Evolutionary conservation across 176 grass and related monocot species (phyloP).

Genomic region (Alloteropsis semialata): DNA sequence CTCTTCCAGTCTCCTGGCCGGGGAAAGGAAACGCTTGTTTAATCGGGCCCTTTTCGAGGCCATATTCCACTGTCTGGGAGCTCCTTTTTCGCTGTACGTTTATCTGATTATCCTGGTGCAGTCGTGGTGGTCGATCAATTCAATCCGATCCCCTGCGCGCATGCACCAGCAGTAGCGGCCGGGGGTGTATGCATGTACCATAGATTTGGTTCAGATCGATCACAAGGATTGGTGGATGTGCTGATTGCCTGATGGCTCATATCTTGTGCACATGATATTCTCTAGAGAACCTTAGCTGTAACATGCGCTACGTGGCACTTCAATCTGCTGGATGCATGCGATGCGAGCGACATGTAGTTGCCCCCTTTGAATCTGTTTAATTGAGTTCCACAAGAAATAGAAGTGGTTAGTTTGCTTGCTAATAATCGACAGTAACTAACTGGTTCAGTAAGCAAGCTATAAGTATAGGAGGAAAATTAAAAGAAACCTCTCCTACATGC

Average conservation of each 20-base stretch:
- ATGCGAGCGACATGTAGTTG: background rate
- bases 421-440: no score
- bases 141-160: conserved; percentile 14
- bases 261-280: conserved; percentile 30
- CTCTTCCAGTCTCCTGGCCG: no score
- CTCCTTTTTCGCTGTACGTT: conserved; percentile 36
- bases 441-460: no score
- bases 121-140: background rate
- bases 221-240: background rate
- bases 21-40: conserved; percentile 23
- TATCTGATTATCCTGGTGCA: conserved; percentile 28
- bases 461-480: no score
- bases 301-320: background rate
- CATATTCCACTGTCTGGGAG: conserved; percentile 32
- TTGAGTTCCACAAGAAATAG: background rate
- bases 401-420: background rate
- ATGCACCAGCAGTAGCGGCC: conserved; percentile 6
- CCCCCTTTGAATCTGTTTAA: background rate
- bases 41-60: conserved; percentile 23
- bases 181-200: background rate
- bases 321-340: background rate
- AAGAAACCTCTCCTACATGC: background rate
- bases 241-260: background rate
- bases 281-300: conserved; percentile 17
- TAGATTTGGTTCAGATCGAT: conserved; percentile 41